A percentile compares a stretch with the other conserved stretches of the same genome.
These are phyloP conservation scores for Ramalina intermedia DNA, from an alignment of 495 filamentous ascomycete species.

Conservation along the genomic window DNA sequence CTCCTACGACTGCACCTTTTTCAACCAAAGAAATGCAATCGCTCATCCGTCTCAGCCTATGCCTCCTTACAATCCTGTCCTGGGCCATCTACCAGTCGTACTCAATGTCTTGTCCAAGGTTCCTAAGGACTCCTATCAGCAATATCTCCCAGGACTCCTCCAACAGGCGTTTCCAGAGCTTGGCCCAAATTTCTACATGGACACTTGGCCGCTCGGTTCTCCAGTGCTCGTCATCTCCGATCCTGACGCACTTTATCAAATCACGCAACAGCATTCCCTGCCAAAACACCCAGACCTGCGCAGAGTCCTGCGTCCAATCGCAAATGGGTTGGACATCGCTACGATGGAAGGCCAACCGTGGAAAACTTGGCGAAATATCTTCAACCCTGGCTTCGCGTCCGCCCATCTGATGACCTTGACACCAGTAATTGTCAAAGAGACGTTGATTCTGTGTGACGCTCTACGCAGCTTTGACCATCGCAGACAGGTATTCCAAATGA, in stretches of 20 bases:
- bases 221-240: conserved; percentile 13
- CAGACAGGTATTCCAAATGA: conserved; percentile 12
- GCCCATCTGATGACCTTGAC: conserved; percentile 22
- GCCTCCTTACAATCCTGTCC: conserved; percentile 2
- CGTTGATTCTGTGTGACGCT: conserved; percentile 18
- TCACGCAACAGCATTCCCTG: conserved; percentile 9
- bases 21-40: too few relatives aligned
- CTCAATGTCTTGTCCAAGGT: neutral
- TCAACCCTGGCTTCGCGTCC: conserved; percentile 26
- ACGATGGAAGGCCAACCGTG: conserved; percentile 21
- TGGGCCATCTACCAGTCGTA: conserved; percentile 2
- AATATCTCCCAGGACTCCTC: conserved; percentile 8
- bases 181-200: conserved; percentile 19
- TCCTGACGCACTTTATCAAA: conserved; percentile 10
- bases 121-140: conserved; percentile 5
- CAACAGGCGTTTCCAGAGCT: neutral
- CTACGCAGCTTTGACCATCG: conserved; percentile 10
- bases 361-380: conserved; percentile 22
- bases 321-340: conserved; percentile 17
- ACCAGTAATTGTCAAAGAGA: conserved; percentile 21
- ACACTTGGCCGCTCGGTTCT: conserved; percentile 21
- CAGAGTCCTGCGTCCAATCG: conserved; percentile 18
- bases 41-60: neutral
- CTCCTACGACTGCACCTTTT: too few relatives aligned
- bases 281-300: conserved; percentile 7